Conservation (phyloP, 1,284 basidiomycete species). For the Mixia osmundae region DNA sequence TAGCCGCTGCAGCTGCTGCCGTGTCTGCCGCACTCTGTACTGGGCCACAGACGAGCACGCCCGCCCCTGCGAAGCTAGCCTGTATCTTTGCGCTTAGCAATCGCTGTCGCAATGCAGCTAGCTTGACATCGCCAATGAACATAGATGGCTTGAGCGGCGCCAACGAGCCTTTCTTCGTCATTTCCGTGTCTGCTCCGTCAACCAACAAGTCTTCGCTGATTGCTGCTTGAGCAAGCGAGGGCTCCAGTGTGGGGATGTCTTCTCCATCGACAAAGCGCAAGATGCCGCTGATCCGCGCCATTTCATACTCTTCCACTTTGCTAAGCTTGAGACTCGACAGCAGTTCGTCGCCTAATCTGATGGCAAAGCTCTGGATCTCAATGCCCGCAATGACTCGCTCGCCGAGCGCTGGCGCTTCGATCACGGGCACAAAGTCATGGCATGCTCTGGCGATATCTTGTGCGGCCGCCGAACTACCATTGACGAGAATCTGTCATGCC, state of each 20-base stretch:
- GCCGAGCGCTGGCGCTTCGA: constrained; percentile 48
- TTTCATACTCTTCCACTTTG: constrained; percentile 87
- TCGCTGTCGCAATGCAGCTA: constrained; percentile 57
- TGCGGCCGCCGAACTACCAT: constrained; percentile 43
- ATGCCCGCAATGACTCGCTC: constrained; percentile 75
- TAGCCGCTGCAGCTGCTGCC: constrained; percentile 1
- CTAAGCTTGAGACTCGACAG: constrained; percentile 63
- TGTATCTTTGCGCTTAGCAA: constrained; percentile 49
- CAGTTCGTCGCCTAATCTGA: constrained; percentile 74
- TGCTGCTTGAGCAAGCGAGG: constrained; percentile 5
- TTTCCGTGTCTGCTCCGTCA: not conserved
- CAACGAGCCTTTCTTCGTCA: constrained; percentile 25
- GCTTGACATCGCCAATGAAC: constrained; percentile 84
- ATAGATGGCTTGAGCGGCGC: constrained; percentile 54
- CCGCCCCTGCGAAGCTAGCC: constrained; percentile 80
- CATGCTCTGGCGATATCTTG: constrained; percentile 53
- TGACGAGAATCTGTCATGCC: constrained; percentile 80
- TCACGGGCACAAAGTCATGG: constrained; percentile 38
- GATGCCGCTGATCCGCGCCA: constrained; percentile 67
- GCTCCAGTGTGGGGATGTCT: constrained; percentile 24
- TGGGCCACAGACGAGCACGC: constrained; percentile 68
- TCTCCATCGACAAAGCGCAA: constrained; percentile 60
- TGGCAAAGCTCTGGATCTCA: constrained; percentile 80
- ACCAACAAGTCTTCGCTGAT: not conserved
- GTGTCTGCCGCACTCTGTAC: constrained; percentile 5